Evolutionary conservation across 2,329 filamentous ascomycete genomes (phyloP), one percentile per base, ranked within the genome.

Genomic region (Apiospora saccharicola): DNA sequence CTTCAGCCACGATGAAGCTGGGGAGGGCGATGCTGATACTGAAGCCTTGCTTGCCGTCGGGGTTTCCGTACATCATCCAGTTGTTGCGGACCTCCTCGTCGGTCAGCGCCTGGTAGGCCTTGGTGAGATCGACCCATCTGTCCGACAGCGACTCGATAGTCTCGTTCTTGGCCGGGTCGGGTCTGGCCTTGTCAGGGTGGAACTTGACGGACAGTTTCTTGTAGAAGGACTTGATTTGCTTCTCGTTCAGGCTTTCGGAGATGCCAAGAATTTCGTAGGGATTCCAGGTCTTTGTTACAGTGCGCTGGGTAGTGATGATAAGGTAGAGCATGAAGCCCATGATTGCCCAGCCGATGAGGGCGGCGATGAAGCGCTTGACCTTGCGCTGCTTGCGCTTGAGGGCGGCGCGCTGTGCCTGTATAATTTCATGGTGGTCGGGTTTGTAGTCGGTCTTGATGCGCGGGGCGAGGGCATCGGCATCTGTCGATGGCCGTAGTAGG

Each of bases 1-100:
- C 96, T 76, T 98, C 94, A 19, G 94, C 93, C 71, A 99, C 89
- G 78, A 99, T 95, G 83, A 96, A 94, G 81, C 96, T 93, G 67
- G 96, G 96, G 67, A 99, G 89, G 67, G 96, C 96, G 76, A 99
- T 99, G 75, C 96, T 96, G 80, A 99, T 98, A 84, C 95, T 98
- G 84, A 95, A 96, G 82, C 95, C 96, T 85, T 99, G 96, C 88
- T 98, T 98, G 80, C 96, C 96, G 81, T 99, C 96, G 8, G 96
- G 96, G 82, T 99, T 95, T 71, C 96, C 96, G 79, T 93, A 99
- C 82, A 97, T 93, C 70, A 98, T 91, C 83, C 94, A 99, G 86
- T 99, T 99, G 85, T 97, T 97, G 80, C 96, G 93, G 74, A 98
- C 90, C 57, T 98, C 96, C 84, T 99, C 97, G 80, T 99, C 96